These are phyloP conservation scores for Coemansia sp. DNA, from an alignment of 192 early-diverging fungal genomes.

Conservation along the genomic window DNA sequence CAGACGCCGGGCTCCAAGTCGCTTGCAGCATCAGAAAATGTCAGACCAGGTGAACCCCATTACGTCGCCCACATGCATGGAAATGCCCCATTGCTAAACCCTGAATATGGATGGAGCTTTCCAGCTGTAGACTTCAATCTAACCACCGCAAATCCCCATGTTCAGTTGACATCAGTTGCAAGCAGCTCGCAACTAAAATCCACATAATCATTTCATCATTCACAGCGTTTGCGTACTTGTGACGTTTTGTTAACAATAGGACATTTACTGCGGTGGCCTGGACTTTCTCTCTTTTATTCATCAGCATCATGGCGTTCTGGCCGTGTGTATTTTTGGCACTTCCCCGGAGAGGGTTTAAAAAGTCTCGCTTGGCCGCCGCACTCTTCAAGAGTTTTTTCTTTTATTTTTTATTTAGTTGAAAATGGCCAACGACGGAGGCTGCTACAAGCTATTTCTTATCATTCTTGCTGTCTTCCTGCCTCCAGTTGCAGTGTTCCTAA, in stretches of 20 bases:
- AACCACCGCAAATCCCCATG: background rate
- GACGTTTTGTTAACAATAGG: background rate
- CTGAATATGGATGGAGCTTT: slow-evolving; percentile 33
- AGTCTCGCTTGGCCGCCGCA: too few relatives aligned
- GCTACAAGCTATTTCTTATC: slow-evolving; percentile 28
- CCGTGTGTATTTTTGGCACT: too few relatives aligned
- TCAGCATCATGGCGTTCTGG: too few relatives aligned
- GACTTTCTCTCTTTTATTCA: slow-evolving; percentile 2
- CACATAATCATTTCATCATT: background rate
- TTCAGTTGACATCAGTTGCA: background rate
- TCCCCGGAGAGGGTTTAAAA: too few relatives aligned
- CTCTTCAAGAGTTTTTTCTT: too few relatives aligned
- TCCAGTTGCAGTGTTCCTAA: slow-evolving; percentile 64
- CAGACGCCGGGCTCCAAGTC: slow-evolving; percentile 19
- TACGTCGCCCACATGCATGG: slow-evolving; percentile 40
- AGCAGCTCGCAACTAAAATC: background rate
- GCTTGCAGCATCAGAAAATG: background rate
- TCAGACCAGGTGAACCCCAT: background rate
- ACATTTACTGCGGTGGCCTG: slow-evolving; percentile 7
- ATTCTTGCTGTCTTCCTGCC: slow-evolving; percentile 58
- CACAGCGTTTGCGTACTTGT: background rate
- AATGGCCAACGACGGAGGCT: background rate
- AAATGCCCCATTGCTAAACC: slow-evolving; percentile 39
- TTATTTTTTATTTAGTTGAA: too few relatives aligned
- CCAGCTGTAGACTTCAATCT: background rate